These are phyloP conservation scores for Gastrodia elata DNA, from an alignment of 106 monocot species.

Conservation along the genomic window DNA sequence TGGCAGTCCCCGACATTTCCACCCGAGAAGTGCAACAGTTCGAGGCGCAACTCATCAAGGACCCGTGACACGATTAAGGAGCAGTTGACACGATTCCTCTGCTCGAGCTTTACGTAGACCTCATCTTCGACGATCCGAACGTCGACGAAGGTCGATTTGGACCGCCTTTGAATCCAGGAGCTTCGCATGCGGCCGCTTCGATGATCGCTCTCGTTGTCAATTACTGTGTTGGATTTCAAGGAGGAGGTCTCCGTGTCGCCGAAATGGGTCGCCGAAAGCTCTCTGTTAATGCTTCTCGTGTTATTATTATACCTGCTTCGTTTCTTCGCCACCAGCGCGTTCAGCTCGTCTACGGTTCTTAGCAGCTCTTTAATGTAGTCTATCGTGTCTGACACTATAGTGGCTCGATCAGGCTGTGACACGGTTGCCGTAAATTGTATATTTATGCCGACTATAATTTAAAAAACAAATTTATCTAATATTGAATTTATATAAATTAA, in stretches of 20 bases:
- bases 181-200: constrained; percentile 27
- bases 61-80: constrained; percentile 29
- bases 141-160: constrained; percentile 51
- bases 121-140: constrained; percentile 88
- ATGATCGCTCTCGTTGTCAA: constrained; percentile 3
- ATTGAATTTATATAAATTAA: background rate
- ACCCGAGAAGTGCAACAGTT: constrained; percentile 57
- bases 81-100: constrained; percentile 32
- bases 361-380: constrained; percentile 79
- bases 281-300: constrained; percentile 8
- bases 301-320: constrained; percentile 15
- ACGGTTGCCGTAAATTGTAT: background rate
- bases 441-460: too few relatives aligned
- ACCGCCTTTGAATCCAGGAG: constrained; percentile 68
- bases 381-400: constrained; percentile 59
- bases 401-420: constrained; percentile 60
- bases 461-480: background rate
- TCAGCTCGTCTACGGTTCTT: constrained; percentile 61
- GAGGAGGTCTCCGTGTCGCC: constrained; percentile 36
- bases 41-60: constrained; percentile 59
- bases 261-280: background rate
- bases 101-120: constrained; percentile 66
- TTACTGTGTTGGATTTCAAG: constrained; percentile 8
- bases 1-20: constrained; percentile 67
- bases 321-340: constrained; percentile 48